Percentiles rank a stretch among this genome's conserved stretches.
Evolutionary conservation across 139 green algal species (phyloP).

Genomic region (Picochlorum sp.): DNA sequence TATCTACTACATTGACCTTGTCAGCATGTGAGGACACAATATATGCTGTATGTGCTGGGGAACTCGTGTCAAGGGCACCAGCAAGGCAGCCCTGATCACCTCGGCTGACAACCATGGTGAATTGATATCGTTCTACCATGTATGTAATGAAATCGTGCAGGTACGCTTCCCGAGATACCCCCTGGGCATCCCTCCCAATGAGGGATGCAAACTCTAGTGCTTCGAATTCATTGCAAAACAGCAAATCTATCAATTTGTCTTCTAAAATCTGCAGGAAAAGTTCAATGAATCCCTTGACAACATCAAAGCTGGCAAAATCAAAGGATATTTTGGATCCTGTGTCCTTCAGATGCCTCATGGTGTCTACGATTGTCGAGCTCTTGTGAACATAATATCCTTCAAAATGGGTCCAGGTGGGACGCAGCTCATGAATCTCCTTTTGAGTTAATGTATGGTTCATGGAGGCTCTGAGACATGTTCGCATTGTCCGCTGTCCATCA

Average conservation of each 20-base stretch:
- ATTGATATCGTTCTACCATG: not conserved
- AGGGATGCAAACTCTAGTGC: conserved; percentile 36
- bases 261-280: conserved; percentile 32
- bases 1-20: conserved; percentile 44
- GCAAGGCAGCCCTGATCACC: conserved; percentile 52
- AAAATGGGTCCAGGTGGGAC: conserved; percentile 47
- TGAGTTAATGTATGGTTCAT: conserved; percentile 48
- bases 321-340: conserved; percentile 41
- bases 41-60: not conserved
- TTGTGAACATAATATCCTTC: conserved; percentile 76
- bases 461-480: conserved; percentile 71
- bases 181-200: no score
- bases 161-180: no score
- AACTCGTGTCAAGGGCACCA: not conserved
- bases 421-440: conserved; percentile 15
- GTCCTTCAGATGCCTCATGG: conserved; percentile 22
- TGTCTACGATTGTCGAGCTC: conserved; percentile 17
- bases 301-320: conserved; percentile 80
- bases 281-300: conserved; percentile 40
- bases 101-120: conserved; percentile 49
- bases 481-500: conserved; percentile 83
- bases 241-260: conserved; percentile 58
- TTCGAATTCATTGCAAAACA: conserved; percentile 84
- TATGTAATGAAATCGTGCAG: not conserved
- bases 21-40: not conserved